phyloP scores from a whole-genome alignment of 73 alveolate genomes.

The Effrenium voratum region DNA sequence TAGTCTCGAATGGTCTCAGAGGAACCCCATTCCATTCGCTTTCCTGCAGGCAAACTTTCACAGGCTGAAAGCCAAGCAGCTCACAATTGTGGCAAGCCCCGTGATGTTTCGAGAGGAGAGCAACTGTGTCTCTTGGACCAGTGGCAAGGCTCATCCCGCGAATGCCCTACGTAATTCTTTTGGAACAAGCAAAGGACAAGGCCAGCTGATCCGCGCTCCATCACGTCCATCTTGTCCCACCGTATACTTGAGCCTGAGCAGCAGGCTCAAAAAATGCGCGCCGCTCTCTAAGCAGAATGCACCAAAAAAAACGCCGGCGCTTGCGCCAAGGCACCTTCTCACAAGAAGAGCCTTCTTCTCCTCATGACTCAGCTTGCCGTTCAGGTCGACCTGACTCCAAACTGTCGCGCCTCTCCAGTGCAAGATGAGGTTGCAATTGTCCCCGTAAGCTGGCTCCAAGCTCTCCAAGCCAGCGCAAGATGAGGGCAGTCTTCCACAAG shows the following conservation, averaged over 20 bases:
- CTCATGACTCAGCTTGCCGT: slow-evolving; percentile 87
- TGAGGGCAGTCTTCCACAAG: neutral
- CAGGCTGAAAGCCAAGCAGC: no score
- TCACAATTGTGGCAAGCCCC: no score
- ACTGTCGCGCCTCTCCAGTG: neutral
- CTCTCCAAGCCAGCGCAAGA: no score
- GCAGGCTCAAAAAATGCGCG: no score
- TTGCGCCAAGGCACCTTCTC: slow-evolving; percentile 4
- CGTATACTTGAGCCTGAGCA: slow-evolving; percentile 38
- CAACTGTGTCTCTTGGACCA: no score
- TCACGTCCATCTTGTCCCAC: slow-evolving; percentile 73
- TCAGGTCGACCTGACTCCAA: slow-evolving; percentile 37
- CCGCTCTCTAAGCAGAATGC: no score
- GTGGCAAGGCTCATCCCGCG: no score
- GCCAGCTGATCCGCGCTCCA: neutral
- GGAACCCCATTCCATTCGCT: slow-evolving; percentile 70
- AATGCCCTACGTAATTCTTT: no score
- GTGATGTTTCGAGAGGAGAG: no score
- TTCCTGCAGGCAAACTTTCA: slow-evolving; percentile 66
- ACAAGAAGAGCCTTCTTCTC: slow-evolving; percentile 87
- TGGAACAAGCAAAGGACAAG: no score
- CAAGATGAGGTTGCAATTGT: neutral
- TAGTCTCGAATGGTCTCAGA: slow-evolving; percentile 77
- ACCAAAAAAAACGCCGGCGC: neutral
- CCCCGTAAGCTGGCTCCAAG: no score